Evolutionary conservation across 1,139 yeast genomes (phyloP).

Genomic region (Yarrowia galli): DNA sequence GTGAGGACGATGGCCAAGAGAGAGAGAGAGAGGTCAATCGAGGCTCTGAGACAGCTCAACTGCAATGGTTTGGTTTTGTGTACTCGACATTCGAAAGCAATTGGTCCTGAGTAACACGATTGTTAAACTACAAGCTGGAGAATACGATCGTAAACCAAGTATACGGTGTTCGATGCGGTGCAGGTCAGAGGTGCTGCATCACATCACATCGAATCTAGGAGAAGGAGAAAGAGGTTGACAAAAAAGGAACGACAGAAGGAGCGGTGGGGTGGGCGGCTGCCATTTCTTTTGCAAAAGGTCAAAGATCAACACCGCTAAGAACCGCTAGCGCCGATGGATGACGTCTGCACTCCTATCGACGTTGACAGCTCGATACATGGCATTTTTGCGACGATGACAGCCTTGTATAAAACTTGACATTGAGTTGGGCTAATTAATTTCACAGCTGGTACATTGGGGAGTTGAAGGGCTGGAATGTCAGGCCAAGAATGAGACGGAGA

Average conservation of each 20-base stretch:
- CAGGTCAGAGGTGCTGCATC: slow-evolving; percentile 10
- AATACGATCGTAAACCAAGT: not conserved
- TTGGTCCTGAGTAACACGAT: not conserved
- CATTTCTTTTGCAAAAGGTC: not conserved
- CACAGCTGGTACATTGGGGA: too few species aligned
- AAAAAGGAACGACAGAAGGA: not conserved
- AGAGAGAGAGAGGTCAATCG: not conserved
- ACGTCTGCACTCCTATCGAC: not conserved
- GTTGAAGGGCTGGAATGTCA: not conserved
- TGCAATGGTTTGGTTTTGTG: not conserved
- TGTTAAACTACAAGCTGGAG: not conserved
- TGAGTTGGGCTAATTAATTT: too few species aligned
- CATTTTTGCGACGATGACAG: not conserved
- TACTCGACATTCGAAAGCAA: slow-evolving; percentile 2
- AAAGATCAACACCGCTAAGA: not conserved
- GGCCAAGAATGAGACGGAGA: not conserved
- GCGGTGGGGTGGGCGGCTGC: not conserved
- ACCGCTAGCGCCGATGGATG: not conserved
- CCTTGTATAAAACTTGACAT: not conserved
- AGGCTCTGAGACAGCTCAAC: not conserved
- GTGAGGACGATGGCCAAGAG: not conserved
- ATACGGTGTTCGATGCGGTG: slow-evolving; percentile 8
- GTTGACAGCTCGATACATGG: not conserved
- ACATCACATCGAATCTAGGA: not conserved
- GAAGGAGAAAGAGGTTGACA: not conserved